Evolutionary conservation across 2,329 filamentous ascomycete genomes (phyloP), one percentile per base, ranked within the genome.

Genomic region (Scopulariopsis brevicaulis): DNA sequence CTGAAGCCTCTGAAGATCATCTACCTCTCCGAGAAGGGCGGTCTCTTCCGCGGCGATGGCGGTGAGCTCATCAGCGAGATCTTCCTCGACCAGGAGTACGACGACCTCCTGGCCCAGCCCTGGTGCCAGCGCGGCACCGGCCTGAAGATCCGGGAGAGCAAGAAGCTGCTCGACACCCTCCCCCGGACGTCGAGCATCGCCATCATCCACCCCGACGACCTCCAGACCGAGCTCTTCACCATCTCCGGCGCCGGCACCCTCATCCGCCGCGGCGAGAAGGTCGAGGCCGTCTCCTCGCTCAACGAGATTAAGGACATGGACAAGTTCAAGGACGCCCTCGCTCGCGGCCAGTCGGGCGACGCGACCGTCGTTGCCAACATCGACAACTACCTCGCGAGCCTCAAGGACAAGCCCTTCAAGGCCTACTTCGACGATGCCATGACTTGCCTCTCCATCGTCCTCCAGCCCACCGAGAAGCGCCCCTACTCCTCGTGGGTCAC

Each of bases 1-100:
- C 78, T 99, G 57, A 86, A 97, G 73, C 94, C 94, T 28, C 77
- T 97, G 66, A 99, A 99, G 83, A 93, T 97, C 61, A 92, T 99
- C 60, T 99, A 96, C 71, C 80, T 97, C n/a, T 95, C 91, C 5
- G 94, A 99, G 76, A 97, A 97, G 80, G 94, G 94, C 55, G 94
- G 93, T 8, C 76, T 99, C 37, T 96, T 96, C 74, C 90, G 97
- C 69, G 92, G 91, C 60, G 89, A 96, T 62, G 89, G 86, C n/a
- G 88, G 87, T 60, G 87, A 93, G 77, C 96, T 96, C 77, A 97
- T 97, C 68, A 96, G 93, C 6, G 89, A 88, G 60, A 97, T 97
- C 74, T 97, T 97, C 75, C 79, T 99, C 59, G 94, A 99, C 69
- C 92, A 96, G 73, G 94, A 99, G 74, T 97, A 89, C 67, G 90